phyloP scores from a whole-genome alignment of 306 rosid species.

The Delonix regia region DNA sequence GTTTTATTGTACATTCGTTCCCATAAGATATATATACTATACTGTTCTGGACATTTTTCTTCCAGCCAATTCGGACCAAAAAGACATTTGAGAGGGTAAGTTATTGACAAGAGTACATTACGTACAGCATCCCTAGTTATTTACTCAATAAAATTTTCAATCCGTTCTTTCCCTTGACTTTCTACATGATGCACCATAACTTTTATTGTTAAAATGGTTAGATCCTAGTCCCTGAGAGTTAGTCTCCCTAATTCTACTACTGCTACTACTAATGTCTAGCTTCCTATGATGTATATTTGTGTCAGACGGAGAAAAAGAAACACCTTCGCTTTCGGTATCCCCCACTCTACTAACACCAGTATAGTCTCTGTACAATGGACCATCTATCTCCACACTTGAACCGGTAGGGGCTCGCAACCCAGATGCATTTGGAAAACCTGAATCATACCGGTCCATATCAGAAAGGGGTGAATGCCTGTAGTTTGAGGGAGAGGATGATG shows the following conservation, averaged over 20 bases:
- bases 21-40: too few species aligned
- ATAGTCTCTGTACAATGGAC: conserved; percentile 23
- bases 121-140: conserved; percentile 41
- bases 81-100: not conserved
- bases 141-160: conserved; percentile 44
- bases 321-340: conserved; percentile 40
- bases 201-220: conserved; percentile 50
- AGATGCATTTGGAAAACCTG: conserved; percentile 44
- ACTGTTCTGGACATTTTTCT: not conserved
- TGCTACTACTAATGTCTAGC: conserved; percentile 54
- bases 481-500: conserved; percentile 62
- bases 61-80: not conserved
- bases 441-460: conserved; percentile 54
- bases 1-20: not conserved
- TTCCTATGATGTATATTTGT: conserved; percentile 51
- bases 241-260: conserved; percentile 46
- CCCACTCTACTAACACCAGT: conserved; percentile 28
- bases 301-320: conserved; percentile 61
- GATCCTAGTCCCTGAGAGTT: conserved; percentile 65
- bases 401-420: conserved; percentile 34
- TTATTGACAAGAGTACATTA: conserved; percentile 31
- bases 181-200: conserved; percentile 51
- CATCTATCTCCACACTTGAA: conserved; percentile 20
- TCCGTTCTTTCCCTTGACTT: conserved; percentile 54
- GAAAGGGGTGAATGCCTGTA: conserved; percentile 61